Evolutionary conservation across 2,329 filamentous ascomycete species (phyloP), one percentile per base, ranked within the genome.

Genomic region (Aspergillus vadensis): DNA sequence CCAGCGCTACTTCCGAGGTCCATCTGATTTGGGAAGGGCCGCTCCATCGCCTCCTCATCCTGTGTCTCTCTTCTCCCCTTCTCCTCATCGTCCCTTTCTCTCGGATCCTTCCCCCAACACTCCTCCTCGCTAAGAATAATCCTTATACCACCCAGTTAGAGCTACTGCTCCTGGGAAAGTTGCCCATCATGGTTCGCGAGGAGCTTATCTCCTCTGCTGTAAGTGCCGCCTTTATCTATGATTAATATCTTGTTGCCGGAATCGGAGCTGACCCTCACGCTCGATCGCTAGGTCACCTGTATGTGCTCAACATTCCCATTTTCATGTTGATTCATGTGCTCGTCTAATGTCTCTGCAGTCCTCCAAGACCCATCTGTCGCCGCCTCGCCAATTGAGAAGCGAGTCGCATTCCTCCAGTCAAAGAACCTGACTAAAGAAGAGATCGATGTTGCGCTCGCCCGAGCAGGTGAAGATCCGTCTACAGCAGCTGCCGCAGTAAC

Each of bases 401-500:
- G 92, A 66, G 86, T 98, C 61, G 90, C 92, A 8, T 99, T 99
- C 70, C 84, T 99, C 19, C 91, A 93, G 76, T 96, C 93, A 7
- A 99, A 99, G 80, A 98, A 99, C 77, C 85, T 99, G 57, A 98
- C 94, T 0, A 91, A 95, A 76, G 94, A 98, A 78, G 96, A 99
- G 79, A 90, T 99, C 71, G 91, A 95, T 72, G 83, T 86, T 39
- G 91, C 96, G 15, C 84, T 99, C 67, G 85, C 91, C 44, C 88
- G 94, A 71, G 87, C 87, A 50, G 88, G 89, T 65, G 87, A 87
- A 69, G 85, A 84, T 67, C 74, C 81, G 48, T 78, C 80, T 36
- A 76, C 79, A 72, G 77, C 72, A 57, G 65, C 70, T 63, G 74
- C 79, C 72, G 74, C 79, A 72, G 79, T 69, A 67, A 78, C 75